Evolutionary conservation across 2,329 filamentous ascomycete species (phyloP).

Genomic region (Hymenoscyphus albidus): DNA sequence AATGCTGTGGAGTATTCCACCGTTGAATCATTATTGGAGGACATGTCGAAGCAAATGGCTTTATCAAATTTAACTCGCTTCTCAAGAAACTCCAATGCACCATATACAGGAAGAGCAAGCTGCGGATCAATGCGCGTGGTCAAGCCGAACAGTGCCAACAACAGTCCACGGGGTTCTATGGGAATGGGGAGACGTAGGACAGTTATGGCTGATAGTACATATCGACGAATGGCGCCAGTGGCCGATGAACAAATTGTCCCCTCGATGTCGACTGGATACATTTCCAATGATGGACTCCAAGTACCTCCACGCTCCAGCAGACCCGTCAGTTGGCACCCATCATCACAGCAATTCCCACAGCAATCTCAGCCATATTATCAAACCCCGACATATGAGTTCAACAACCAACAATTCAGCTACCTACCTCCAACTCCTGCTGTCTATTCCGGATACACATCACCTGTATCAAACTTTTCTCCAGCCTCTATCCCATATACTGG

Average conservation of each 20-base stretch:
- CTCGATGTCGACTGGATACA: constrained; percentile 44
- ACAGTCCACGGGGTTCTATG: constrained; percentile 58
- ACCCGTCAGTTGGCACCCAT: constrained; percentile 74
- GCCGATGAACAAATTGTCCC: constrained; percentile 42
- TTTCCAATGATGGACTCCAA: constrained; percentile 35
- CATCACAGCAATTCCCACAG: constrained; percentile 43
- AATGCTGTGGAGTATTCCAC: constrained; percentile 35
- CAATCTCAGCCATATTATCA: constrained; percentile 37
- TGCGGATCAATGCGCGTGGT: constrained; percentile 52
- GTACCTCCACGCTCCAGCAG: constrained; percentile 41
- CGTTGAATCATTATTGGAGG: constrained; percentile 46
- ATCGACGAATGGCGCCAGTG: constrained; percentile 28
- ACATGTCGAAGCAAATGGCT: constrained; percentile 49
- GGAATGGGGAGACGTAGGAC: constrained; percentile 52
- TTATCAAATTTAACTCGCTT: constrained; percentile 45
- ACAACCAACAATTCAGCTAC: constrained; percentile 24
- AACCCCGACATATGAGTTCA: constrained; percentile 39
- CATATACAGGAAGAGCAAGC: constrained; percentile 39
- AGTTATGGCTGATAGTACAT: constrained; percentile 46
- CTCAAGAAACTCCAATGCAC: constrained; percentile 48
- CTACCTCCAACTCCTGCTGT: constrained; percentile 46
- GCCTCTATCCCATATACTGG: constrained; percentile 44
- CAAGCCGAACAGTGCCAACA: constrained; percentile 66
- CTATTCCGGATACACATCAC: constrained; percentile 58
- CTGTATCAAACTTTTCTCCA: constrained; percentile 52